Conservation (phyloP, 2,329 filamentous ascomycete species). For the Emericellopsis cladophorae region DNA sequence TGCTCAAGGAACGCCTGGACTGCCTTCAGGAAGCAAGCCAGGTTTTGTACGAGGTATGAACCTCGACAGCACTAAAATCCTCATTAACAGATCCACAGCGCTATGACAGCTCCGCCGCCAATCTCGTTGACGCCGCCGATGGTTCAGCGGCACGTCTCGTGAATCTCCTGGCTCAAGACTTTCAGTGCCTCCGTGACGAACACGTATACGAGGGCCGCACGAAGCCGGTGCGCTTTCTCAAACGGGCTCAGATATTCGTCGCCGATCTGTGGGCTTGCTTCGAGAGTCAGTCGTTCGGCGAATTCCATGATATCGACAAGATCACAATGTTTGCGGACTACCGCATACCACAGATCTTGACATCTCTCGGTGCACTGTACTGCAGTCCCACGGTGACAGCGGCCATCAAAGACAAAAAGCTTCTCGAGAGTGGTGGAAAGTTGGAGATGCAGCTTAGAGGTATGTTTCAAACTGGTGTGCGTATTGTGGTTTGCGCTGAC, state of each 20-base stretch:
- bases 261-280: conserved; percentile 97
- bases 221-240: conserved; percentile 66
- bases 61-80: conserved; percentile 2
- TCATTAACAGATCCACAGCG: conserved; percentile 31
- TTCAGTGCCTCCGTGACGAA: conserved; percentile 78
- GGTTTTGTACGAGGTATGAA: conserved; percentile 60
- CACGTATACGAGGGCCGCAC: conserved; percentile 58
- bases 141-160: conserved; percentile 75
- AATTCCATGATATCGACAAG: conserved; percentile 82
- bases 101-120: conserved; percentile 62
- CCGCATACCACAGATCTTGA: conserved; percentile 85
- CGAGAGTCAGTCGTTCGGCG: conserved; percentile 64
- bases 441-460: conserved; percentile 85
- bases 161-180: conserved; percentile 71
- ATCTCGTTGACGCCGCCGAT: conserved; percentile 61
- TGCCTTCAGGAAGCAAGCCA: conserved; percentile 75
- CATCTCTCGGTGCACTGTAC: conserved; percentile 66
- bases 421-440: conserved; percentile 56
- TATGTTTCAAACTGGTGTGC: conserved; percentile 17
- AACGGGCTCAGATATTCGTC: conserved; percentile 90
- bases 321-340: conserved; percentile 99
- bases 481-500: conserved; percentile 1
- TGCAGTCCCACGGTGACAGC: conserved; percentile 72
- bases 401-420: conserved; percentile 50
- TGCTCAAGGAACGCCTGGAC: conserved; percentile 63